Conservation (phyloP, 75 land plant genomes). For the Pseudotsuga menziesii region DNA sequence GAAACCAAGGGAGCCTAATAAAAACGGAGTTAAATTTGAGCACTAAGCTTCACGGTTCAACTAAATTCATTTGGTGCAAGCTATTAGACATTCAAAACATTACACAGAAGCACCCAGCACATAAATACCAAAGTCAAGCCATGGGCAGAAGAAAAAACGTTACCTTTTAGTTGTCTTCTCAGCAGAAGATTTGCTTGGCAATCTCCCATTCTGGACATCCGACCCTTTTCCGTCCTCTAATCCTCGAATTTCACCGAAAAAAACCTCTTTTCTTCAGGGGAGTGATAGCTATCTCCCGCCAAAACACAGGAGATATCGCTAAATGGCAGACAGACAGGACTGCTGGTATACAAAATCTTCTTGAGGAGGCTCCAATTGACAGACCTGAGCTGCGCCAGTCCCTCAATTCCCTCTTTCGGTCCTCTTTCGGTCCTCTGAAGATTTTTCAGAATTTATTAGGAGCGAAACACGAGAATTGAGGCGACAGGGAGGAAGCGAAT, state of each 20-base stretch:
- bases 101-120: neutral
- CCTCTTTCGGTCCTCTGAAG: neutral
- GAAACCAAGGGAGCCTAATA: too few relatives aligned
- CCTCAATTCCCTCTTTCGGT: neutral
- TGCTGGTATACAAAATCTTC: too few relatives aligned
- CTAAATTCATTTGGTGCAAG: neutral
- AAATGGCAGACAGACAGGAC: too few relatives aligned
- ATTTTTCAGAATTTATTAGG: too few relatives aligned
- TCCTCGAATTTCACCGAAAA: neutral
- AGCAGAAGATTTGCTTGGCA: constrained; percentile 53
- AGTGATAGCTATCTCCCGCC: neutral
- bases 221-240: neutral
- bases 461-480: too few relatives aligned
- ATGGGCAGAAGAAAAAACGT: too few relatives aligned
- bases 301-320: neutral
- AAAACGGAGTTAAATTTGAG: neutral
- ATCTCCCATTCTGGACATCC: constrained; percentile 4
- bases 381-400: neutral
- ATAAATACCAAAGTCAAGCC: neutral
- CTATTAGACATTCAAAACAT: neutral
- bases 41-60: neutral
- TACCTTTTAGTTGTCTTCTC: constrained; percentile 70
- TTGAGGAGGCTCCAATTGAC: neutral
- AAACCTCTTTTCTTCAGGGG: neutral
- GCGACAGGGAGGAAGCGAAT: neutral